Evolutionary conservation across 2,329 filamentous ascomycete genomes (phyloP), one percentile per base, ranked within the genome.

Genomic region (Cladosporium sp.): DNA sequence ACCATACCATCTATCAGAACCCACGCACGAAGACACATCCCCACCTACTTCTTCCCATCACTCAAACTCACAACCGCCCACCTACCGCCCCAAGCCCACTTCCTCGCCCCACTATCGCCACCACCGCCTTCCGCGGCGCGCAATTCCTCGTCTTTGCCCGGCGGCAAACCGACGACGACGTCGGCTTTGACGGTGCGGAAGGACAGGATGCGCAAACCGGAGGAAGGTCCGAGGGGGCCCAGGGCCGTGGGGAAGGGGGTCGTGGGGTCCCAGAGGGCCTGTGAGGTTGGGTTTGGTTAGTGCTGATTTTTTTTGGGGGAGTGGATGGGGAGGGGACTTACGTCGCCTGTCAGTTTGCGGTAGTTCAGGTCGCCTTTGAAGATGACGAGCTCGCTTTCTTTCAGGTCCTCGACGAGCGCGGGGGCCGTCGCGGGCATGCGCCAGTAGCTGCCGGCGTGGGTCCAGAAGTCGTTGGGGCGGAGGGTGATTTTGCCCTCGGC

Each of bases 331-430:
- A 30, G n/a, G 16, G 8, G 4, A 47, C 49, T 40, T 72, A 92
- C 89, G 75, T 98, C 93, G 42, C 82, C 86, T 25, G 86, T 90
- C 57, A 98, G 69, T 69, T 98, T 98, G 54, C 93, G 78, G 69
- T 97, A 98, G 72, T 98, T 98, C 59, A 98, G 68, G 66, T 98
- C 93, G 2, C 93, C 93, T 75, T 98, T 98, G 76, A 97, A 97
- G 50, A 98, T 83, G 11, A 95, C 88, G 15, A 98, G 75, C 67
- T 95, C 88, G 57, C 86, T 88, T 54, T 82, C 72, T 73, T 90
- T 85, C 50, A 98, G 71, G 63, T 97, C 92, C 6, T 87, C 78
- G 46, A 82, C 78, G 11, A 98, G 72, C 22, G 79, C 77, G 2
- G 81, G 78, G 1, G 83, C 87, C 19, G 81, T 76, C 12, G 74